phyloP scores from a whole-genome alignment of 345 rosid species.

The Anacardium occidentale region DNA sequence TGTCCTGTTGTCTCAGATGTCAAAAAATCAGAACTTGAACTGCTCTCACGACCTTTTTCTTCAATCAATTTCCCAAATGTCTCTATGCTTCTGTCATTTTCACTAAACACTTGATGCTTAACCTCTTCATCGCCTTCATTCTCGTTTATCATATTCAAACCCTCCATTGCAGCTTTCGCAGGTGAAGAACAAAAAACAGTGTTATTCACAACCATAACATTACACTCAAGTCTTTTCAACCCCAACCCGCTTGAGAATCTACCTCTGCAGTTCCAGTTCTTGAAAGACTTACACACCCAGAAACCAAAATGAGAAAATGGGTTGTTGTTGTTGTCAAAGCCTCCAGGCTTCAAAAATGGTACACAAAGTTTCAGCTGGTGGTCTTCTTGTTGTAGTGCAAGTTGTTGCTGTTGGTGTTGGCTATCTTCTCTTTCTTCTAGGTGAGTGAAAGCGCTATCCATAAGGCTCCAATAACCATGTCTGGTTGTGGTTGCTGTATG shows the following conservation, averaged over 20 bases:
- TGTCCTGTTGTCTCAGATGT: conserved; percentile 57
- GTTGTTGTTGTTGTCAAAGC: conserved; percentile 10
- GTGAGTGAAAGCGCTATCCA: conserved; percentile 50
- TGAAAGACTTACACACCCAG: conserved; percentile 43
- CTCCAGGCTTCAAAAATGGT: conserved; percentile 32
- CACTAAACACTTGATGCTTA: conserved; percentile 27
- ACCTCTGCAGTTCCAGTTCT: conserved; percentile 33
- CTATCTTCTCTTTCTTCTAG: conserved; percentile 39
- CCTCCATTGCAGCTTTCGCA: conserved; percentile 40
- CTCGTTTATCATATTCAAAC: conserved; percentile 30
- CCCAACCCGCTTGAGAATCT: conserved; percentile 35
- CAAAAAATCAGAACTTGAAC: conserved; percentile 73
- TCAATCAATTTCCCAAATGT: conserved; percentile 52
- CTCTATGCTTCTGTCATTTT: conserved; percentile 32
- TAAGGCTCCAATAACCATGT: conserved; percentile 39
- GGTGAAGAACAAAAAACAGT: conserved; percentile 44
- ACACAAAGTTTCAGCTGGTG: conserved; percentile 38
- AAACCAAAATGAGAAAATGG: conserved; percentile 27
- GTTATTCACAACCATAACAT: conserved; percentile 49
- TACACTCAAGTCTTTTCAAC: conserved; percentile 31
- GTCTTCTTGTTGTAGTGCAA: conserved; percentile 21
- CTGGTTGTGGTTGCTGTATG: conserved; percentile 22
- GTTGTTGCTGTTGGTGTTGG: conserved; percentile 29
- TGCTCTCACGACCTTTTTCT: conserved; percentile 58
- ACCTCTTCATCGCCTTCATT: conserved; percentile 29